phyloP scores from a whole-genome alignment of 495 filamentous ascomycete species.

The Achaetomiella virescens region DNA sequence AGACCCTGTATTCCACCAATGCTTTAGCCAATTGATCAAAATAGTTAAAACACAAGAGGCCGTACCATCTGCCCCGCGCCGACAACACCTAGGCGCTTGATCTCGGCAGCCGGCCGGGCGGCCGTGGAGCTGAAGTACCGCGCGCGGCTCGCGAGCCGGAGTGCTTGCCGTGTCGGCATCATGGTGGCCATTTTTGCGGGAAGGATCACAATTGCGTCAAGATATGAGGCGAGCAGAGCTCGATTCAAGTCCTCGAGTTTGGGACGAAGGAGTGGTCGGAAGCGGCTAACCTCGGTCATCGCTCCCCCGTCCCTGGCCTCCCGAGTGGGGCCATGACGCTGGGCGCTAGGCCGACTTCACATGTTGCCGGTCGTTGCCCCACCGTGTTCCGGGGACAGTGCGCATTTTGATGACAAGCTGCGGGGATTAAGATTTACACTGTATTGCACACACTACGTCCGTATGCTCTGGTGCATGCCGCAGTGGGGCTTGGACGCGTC shows the following conservation, averaged over 20 bases:
- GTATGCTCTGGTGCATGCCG: background rate
- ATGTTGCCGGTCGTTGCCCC: background rate
- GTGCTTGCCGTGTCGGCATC: slow-evolving; percentile 27
- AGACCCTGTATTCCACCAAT: slow-evolving; percentile 58
- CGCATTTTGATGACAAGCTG: background rate
- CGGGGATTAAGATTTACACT: background rate
- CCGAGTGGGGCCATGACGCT: background rate
- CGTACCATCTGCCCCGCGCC: slow-evolving; percentile 94
- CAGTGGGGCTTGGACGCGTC: too few species aligned
- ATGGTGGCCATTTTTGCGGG: slow-evolving; percentile 27
- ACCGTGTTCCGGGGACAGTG: background rate
- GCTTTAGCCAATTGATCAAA: background rate
- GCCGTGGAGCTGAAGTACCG: slow-evolving; percentile 51
- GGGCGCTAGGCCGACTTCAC: too few species aligned
- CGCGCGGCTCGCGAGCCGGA: slow-evolving; percentile 32
- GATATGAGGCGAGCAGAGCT: background rate
- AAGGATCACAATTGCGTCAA: slow-evolving; percentile 1
- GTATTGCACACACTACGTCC: background rate
- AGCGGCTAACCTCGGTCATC: slow-evolving; percentile 40
- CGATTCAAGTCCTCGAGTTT: background rate
- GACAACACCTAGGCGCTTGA: slow-evolving; percentile 86
- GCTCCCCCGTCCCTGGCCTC: background rate
- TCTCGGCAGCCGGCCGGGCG: slow-evolving; percentile 55
- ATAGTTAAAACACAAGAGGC: background rate
- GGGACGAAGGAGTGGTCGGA: background rate